Evolutionary conservation across 169 alveolate species (phyloP), one percentile per base, ranked within the genome.

Genomic region (Eimeria mitis): DNA sequence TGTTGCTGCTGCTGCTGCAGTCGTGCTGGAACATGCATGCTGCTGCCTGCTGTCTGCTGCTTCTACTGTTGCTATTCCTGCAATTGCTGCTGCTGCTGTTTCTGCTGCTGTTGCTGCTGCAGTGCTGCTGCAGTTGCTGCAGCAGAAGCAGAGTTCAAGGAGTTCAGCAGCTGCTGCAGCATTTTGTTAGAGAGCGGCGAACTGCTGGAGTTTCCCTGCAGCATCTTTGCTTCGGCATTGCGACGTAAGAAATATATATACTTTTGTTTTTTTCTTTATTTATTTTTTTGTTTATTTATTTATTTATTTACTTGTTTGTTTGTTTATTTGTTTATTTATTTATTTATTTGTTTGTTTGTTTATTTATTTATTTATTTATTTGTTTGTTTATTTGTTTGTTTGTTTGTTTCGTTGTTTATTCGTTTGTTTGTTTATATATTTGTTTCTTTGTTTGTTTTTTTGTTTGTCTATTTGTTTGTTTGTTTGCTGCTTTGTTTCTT

Each of bases 121-220:
- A 84, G 91, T 54, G 78, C 91, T 34, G 91, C 52, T 34, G 91
- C 91, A 19, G 25, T 59, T 19, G 91, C 52, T 23, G 91, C 75
- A n/a, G 91, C 91, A 59, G 76, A 34, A 7, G 40, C 14, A 31
- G 91, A 54, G 52, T 84, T 84, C 59, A 16, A 7, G 61, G 79
- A 34, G 37, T 54, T 59, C 19, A 59, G 91, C 37, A 61, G 59
- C 23, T 40, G 56, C n/a, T 61, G 91, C 91, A 59, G 42, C 37
- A 54, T 84, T 37, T n/a, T 5, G 4, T 5, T 84, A 31, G 79
- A n/a, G 23, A 23, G 78, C 42, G 91, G 91, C 7, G 91, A 84
- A 21, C 23, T 5, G 11, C 19, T 84, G 6, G 47, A 34, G 16
- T 84, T 84, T 44, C 31, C 49, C n/a, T 2, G 54, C 2, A 3